phyloP scores from a whole-genome alignment of 495 filamentous ascomycete genomes.

The Penicillium malachiteum region DNA sequence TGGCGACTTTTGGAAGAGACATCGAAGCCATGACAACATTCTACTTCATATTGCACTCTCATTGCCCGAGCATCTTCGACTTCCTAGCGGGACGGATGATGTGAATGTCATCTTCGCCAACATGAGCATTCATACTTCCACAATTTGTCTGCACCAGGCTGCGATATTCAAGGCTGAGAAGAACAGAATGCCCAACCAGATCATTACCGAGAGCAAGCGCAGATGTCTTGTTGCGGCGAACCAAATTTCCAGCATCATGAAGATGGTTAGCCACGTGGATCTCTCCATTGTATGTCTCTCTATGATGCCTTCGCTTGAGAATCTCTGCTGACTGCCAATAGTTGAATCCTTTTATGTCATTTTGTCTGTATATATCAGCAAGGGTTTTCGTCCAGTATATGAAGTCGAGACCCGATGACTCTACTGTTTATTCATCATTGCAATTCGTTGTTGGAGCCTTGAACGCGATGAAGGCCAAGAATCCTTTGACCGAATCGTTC shows the following conservation, averaged over 20 bases:
- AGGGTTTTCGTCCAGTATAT: constrained; percentile 95
- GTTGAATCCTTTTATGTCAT: constrained; percentile 97
- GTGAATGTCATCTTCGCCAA: constrained; percentile 93
- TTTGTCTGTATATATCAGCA: constrained; percentile 92
- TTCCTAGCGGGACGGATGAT: constrained; percentile 73
- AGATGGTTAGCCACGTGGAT: constrained; percentile 89
- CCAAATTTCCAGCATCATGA: constrained; percentile 96
- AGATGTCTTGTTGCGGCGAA: constrained; percentile 91
- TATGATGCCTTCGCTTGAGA: background rate
- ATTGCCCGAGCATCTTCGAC: constrained; percentile 76
- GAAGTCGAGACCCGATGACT: constrained; percentile 82
- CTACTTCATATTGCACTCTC: constrained; percentile 81
- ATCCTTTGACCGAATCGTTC: constrained; percentile 93
- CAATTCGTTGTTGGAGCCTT: constrained; percentile 88
- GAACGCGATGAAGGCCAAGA: constrained; percentile 81
- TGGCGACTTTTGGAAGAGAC: constrained; percentile 94
- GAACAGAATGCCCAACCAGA: constrained; percentile 71
- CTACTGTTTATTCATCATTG: constrained; percentile 75
- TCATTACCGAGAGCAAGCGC: constrained; percentile 85
- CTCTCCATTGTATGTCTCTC: constrained; percentile 66
- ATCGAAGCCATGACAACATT: constrained; percentile 85
- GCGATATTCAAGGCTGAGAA: constrained; percentile 97
- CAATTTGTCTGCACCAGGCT: constrained; percentile 95
- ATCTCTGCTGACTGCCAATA: constrained; percentile 39
- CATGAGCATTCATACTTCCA: constrained; percentile 95